Base-by-base conservation (phyloP, 441 rosid species). In the Arabidopsis lyrata region DNA sequence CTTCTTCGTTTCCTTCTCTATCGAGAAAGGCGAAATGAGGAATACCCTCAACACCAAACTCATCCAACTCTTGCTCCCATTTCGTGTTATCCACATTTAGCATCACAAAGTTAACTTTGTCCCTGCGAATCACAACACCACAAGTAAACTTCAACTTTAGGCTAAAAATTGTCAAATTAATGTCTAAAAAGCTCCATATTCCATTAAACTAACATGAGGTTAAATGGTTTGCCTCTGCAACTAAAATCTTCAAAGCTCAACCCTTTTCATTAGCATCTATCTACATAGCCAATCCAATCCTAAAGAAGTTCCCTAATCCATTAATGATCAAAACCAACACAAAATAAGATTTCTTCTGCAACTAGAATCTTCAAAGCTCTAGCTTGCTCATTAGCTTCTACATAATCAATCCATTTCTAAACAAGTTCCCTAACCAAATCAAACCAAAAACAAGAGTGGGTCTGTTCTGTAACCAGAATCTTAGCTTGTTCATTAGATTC, bases 1-100 rank as follows among this genome's bases (percentile, higher is more conserved):
- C 99, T 84, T 92, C 97, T 81, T 94, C 97, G 18, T 94, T 94
- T 66, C 99, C 97, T 20, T 90, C 66, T 72, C 70, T 86, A 72
- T 92, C 97, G 34, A 95, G 84, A 75, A 95, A 95, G 2, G 97
- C 85, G 62, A 92, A 92, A 81, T 95, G 97, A 0, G 99, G 97
- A 80, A 90, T 95, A 50, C 97, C 99, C 74, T 95, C 97, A 29
- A 95, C 97, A 32, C 97, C 97, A 72, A 95, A 92, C 83, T 95
- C 99, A 55, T 95, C 90, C 36, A 92, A 81, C 83, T 92, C 97
- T 80, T 95, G 99, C 77, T 95, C 95, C 97, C 99, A 95, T 81
- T 85, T 92, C 10, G 97, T 95, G 75, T 95, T 90, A 81, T 95
- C 99, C 59, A 95, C 99, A 70, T 92, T 95, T 81, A 94, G 76